phyloP scores from a whole-genome alignment of 345 rosid species.

The Carallia brachiata region DNA sequence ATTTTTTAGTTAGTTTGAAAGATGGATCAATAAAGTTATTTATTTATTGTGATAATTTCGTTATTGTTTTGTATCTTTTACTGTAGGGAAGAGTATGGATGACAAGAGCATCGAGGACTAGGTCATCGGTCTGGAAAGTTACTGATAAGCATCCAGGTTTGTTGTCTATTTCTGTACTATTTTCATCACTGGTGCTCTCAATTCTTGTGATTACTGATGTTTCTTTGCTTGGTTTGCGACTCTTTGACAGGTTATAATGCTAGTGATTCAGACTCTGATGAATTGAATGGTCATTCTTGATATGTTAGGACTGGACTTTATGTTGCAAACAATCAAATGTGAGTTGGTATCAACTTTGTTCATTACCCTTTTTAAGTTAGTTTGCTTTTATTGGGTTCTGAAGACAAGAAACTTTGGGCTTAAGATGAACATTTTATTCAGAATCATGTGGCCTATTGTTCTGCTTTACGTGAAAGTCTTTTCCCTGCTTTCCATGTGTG shows the following conservation, averaged over 20 bases:
- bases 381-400: neutral
- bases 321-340: slow-evolving; percentile 24
- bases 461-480: too few relatives aligned
- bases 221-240: slow-evolving; percentile 3
- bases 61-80: neutral
- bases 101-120: slow-evolving; percentile 65
- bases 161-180: neutral
- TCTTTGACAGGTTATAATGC: slow-evolving; percentile 74
- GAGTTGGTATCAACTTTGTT: slow-evolving; percentile 19
- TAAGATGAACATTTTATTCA: neutral
- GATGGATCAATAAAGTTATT: too few relatives aligned
- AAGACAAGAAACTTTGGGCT: neutral
- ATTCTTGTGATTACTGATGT: neutral
- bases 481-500: too few relatives aligned
- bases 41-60: too few relatives aligned
- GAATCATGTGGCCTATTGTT: too few relatives aligned
- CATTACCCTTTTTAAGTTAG: neutral
- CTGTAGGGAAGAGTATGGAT: slow-evolving; percentile 84
- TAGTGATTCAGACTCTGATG: slow-evolving; percentile 92
- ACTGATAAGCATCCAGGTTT: slow-evolving; percentile 88
- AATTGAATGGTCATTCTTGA: slow-evolving; percentile 46
- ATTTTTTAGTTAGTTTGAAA: too few relatives aligned
- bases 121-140: slow-evolving; percentile 30
- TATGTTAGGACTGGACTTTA: slow-evolving; percentile 4
- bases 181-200: neutral